Base-by-base conservation (phyloP, 2,329 filamentous ascomycete species). In the Torrubiellomyces zombiae region DNA sequence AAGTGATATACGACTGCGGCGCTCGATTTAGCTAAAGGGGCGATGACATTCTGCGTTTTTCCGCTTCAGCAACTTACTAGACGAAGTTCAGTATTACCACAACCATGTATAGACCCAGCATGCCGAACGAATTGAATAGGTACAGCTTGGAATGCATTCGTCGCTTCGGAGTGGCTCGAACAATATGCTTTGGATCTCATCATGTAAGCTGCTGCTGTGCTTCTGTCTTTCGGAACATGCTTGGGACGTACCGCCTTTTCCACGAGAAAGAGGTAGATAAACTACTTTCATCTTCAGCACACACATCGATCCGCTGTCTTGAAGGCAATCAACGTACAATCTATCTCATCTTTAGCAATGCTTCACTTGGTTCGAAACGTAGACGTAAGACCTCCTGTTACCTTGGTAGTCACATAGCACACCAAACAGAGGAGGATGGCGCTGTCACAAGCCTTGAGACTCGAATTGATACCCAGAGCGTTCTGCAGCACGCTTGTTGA, bases 241-340 rank as follows among this genome's bases (percentile, higher is more conserved):
- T 40, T 45, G 20, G 7, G 18, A 28, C 29, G 14, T 14, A 68
- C 66, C 21, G 63, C 67, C 45, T 69, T 70, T 40, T 75, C 71
- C 1, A 71, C 67, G 3, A 75, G 50, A 38, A 75, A 75, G 14
- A 68, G 53, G 37, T 75, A 75, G n/a, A 74, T 67, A 13, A 73
- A 45, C 49, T 62, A 11, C n/a, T n/a, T n/a, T n/a, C n/a, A n/a
- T n/a, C n/a, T n/a, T n/a, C n/a, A n/a, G n/a, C n/a, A n/a, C n/a
- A n/a, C n/a, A n/a, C n/a, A n/a, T n/a, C n/a, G n/a, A n/a, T n/a
- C n/a, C n/a, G n/a, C n/a, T n/a, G n/a, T n/a, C n/a, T n/a, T n/a
- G n/a, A n/a, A n/a, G n/a, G n/a, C n/a, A n/a, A n/a, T n/a, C n/a
- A n/a, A n/a, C n/a, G n/a, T 24, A 53, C 46, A 33, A 50, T 47